Evolutionary conservation across 2,329 filamentous ascomycete genomes (phyloP).

Genomic region (Myriosclerotinia scirpicola): DNA sequence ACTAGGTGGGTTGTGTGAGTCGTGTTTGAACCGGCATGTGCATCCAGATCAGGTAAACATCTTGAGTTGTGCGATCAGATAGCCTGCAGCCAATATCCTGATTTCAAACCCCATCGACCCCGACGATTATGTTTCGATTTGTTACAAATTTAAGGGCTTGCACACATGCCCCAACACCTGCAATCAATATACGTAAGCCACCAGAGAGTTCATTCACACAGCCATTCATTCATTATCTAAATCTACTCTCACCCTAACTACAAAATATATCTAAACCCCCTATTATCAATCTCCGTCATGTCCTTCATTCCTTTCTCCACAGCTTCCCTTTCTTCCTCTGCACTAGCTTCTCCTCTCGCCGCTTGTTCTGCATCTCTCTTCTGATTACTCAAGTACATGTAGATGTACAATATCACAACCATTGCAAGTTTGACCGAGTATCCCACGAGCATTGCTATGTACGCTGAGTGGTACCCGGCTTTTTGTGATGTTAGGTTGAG

Average conservation of each 20-base stretch:
- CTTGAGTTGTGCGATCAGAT: no score
- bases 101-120: no score
- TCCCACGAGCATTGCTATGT: slow-evolving; percentile 51
- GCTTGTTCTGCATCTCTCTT: slow-evolving; percentile 50
- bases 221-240: accelerated
- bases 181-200: no score
- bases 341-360: slow-evolving; percentile 29
- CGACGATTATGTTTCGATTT: no score
- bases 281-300: slow-evolving; percentile 56
- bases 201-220: background rate
- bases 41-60: no score
- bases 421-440: slow-evolving; percentile 53
- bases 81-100: no score
- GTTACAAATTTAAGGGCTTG: background rate
- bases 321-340: slow-evolving; percentile 50
- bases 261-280: slow-evolving; percentile 53
- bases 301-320: slow-evolving; percentile 57
- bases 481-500: background rate
- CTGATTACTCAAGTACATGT: slow-evolving; percentile 57
- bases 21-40: no score
- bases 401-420: slow-evolving; percentile 53
- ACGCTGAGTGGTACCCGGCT: slow-evolving; percentile 42
- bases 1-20: no score
- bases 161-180: background rate
- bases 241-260: background rate